Evolutionary conservation across 768 basidiomycete genomes (phyloP).

Genomic region (Antrodiella citrinella): DNA sequence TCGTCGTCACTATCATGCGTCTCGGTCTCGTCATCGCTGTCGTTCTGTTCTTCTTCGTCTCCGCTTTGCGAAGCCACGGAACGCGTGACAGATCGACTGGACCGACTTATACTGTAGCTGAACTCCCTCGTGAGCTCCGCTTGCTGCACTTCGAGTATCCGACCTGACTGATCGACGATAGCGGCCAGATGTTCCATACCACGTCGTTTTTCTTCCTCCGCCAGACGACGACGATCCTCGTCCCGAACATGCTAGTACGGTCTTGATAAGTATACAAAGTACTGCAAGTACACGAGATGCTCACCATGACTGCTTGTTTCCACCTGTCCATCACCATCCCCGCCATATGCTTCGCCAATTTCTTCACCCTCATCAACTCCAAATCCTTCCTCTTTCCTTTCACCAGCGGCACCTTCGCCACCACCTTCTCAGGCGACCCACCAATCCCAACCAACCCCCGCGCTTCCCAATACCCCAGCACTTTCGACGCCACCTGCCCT

Average conservation of each 20-base stretch:
- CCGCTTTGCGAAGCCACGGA: conserved; percentile 12
- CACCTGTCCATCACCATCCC: conserved; percentile 70
- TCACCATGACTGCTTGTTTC: conserved; percentile 80
- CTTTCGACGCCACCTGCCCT: conserved; percentile 49
- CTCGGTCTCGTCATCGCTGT: conserved; percentile 28
- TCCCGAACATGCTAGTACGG: conserved; percentile 60
- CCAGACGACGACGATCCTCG: conserved; percentile 49
- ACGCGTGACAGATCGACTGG: conserved; percentile 51
- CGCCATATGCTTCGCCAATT: conserved; percentile 63
- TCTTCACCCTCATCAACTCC: conserved; percentile 61
- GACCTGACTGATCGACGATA: conserved; percentile 83
- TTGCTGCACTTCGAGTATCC: conserved; percentile 79
- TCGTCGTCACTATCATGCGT: conserved; percentile 1
- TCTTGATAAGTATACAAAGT: not conserved
- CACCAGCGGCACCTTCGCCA: conserved; percentile 44
- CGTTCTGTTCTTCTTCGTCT: conserved; percentile 23
- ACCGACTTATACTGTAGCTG: conserved; percentile 42
- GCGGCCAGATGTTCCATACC: conserved; percentile 86
- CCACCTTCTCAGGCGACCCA: not conserved
- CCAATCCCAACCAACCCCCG: not conserved
- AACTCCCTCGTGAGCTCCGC: conserved; percentile 49
- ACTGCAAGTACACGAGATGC: too few species aligned
- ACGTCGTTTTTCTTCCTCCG: conserved; percentile 70
- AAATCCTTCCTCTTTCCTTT: conserved; percentile 47
- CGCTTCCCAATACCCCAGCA: conserved; percentile 69